phyloP scores from a whole-genome alignment of 148 eudicot species.

The Bassia scoparia region DNA sequence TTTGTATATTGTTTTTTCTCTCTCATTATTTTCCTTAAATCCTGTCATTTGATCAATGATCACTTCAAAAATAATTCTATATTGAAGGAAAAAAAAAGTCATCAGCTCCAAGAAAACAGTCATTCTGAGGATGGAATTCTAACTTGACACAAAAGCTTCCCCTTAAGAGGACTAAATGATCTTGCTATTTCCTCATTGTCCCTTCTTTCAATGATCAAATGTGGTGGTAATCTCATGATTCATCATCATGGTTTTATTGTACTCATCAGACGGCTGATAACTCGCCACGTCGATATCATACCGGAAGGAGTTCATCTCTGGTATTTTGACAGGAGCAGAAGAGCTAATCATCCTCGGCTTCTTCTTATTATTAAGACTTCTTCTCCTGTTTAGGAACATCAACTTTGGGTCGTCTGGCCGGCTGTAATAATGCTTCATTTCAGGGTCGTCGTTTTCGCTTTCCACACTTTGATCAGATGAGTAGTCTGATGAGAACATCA shows the following conservation, averaged over 20 bases:
- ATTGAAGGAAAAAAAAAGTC: too few relatives aligned
- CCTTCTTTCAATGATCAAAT: conserved; percentile 38
- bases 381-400: conserved; percentile 1
- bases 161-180: conserved; percentile 44
- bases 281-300: conserved; percentile 12
- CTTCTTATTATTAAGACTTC: conserved; percentile 12
- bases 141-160: conserved; percentile 39
- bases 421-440: background rate
- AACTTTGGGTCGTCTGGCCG: background rate
- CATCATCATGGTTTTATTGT: conserved; percentile 7
- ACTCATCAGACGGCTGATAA: conserved; percentile 14
- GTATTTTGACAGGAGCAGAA: conserved; percentile 17
- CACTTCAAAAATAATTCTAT: background rate
- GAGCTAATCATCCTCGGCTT: background rate
- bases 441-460: background rate
- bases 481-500: conserved; percentile 29
- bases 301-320: background rate
- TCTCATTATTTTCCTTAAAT: background rate
- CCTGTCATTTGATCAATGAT: background rate
- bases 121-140: conserved; percentile 41
- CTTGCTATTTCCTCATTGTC: conserved; percentile 35
- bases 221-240: conserved; percentile 36
- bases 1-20: background rate
- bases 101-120: conserved; percentile 43
- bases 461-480: conserved; percentile 6